Conservation (phyloP, 331 rosid species). For the Quercus lobata region DNA sequence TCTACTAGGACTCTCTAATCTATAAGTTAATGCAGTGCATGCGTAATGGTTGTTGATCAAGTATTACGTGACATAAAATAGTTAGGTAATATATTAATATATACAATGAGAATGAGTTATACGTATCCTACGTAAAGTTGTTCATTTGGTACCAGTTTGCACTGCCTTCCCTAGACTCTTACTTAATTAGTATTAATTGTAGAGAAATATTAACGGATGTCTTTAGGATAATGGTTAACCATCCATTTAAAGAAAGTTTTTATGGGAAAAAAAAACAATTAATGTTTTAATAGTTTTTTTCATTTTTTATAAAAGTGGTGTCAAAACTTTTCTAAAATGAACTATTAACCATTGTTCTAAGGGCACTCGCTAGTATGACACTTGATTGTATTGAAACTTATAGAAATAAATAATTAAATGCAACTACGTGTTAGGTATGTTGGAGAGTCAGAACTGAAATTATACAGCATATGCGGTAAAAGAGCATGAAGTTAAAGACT, state of each 20-base stretch:
- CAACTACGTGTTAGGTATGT: neutral
- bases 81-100: neutral
- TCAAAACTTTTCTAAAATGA: accelerated
- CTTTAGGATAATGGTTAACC: accelerated
- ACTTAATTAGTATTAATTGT: neutral
- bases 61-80: neutral
- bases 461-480: neutral
- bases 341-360: accelerated
- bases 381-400: too few relatives aligned
- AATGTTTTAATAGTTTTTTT: too few relatives aligned
- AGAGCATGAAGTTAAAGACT: neutral
- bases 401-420: too few relatives aligned
- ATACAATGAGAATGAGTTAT: neutral
- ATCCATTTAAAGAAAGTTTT: accelerated
- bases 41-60: neutral
- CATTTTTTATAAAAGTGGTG: accelerated
- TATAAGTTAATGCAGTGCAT: too few relatives aligned
- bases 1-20: too few relatives aligned
- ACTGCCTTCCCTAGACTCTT: neutral
- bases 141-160: neutral
- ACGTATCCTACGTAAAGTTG: neutral
- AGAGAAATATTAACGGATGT: accelerated
- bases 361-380: accelerated
- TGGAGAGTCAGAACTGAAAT: neutral
- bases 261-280: too few relatives aligned